phyloP scores from a whole-genome alignment of 139 green algal genomes.

The Eudorina sp. region DNA sequence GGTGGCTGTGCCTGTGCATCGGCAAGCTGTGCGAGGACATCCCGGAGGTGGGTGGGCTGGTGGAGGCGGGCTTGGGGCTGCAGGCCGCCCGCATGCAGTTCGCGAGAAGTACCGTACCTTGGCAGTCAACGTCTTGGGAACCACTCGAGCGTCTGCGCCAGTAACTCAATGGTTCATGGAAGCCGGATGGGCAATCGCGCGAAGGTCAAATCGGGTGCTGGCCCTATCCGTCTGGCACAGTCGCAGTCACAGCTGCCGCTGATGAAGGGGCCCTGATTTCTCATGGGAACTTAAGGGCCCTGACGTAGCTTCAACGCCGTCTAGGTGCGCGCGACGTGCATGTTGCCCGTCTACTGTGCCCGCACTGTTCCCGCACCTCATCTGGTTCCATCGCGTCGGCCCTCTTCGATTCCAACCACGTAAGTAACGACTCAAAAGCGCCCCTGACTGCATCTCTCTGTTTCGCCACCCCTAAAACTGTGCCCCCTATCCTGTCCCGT shows the following conservation, averaged over 20 bases:
- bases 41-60: conserved; percentile 61
- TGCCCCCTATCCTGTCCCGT: background rate
- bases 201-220: too few species aligned
- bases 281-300: too few species aligned
- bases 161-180: too few species aligned
- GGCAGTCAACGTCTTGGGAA: background rate
- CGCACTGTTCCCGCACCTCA: background rate
- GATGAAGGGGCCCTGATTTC: too few species aligned
- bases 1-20: conserved; percentile 94
- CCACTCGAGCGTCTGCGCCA: too few species aligned
- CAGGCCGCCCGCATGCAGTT: background rate
- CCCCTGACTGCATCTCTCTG: background rate
- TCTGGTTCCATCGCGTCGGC: background rate
- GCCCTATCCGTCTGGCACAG: too few species aligned
- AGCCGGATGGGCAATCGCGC: too few species aligned
- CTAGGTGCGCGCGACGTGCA: too few species aligned
- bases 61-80: background rate
- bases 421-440: background rate
- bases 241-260: too few species aligned
- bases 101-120: background rate
- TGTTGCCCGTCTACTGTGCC: too few species aligned
- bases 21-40: conserved; percentile 88
- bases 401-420: background rate
- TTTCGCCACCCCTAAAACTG: background rate
- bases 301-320: too few species aligned